These are phyloP conservation scores for Thecaphora frezii DNA, from an alignment of 1,284 basidiomycete genomes.

Conservation along the genomic window DNA sequence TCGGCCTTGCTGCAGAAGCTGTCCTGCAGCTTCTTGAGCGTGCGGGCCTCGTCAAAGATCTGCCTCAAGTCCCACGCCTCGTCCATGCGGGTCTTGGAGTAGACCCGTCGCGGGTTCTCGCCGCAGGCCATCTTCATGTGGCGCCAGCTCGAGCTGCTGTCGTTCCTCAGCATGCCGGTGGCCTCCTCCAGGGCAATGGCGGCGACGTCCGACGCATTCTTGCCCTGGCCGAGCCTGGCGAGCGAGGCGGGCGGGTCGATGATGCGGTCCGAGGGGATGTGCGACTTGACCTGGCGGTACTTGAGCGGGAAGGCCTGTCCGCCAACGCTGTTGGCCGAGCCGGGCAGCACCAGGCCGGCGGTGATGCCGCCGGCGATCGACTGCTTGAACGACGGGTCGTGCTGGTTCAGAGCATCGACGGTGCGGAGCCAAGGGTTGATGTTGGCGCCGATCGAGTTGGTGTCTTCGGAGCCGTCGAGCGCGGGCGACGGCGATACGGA, in stretches of 20 bases:
- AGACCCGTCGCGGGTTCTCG: slow-evolving; percentile 63
- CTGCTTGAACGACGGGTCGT: slow-evolving; percentile 66
- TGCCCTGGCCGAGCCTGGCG: slow-evolving; percentile 35
- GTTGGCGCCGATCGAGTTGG: slow-evolving; percentile 63
- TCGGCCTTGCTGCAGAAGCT: slow-evolving; percentile 64
- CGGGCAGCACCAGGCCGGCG: slow-evolving; percentile 69
- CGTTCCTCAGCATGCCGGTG: slow-evolving; percentile 39
- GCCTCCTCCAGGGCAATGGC: not conserved
- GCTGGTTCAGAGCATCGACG: slow-evolving; percentile 68
- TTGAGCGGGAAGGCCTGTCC: slow-evolving; percentile 73
- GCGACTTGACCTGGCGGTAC: slow-evolving; percentile 56
- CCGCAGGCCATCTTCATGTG: slow-evolving; percentile 60
- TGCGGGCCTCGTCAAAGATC: slow-evolving; percentile 72
- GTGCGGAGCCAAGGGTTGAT: slow-evolving; percentile 69
- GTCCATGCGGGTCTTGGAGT: slow-evolving; percentile 64
- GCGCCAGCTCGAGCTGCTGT: slow-evolving; percentile 41
- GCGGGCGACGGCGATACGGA: slow-evolving; percentile 60
- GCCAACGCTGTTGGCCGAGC: slow-evolving; percentile 69
- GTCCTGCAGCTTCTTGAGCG: slow-evolving; percentile 75
- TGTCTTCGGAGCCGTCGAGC: slow-evolving; percentile 63
- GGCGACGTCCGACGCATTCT: not conserved
- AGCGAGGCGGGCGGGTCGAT: slow-evolving; percentile 49
- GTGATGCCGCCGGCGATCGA: slow-evolving; percentile 71
- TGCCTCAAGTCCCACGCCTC: slow-evolving; percentile 66
- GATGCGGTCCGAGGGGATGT: slow-evolving; percentile 31